Conservation (phyloP, 1,139 yeast species). For the Diutina sp. region DNA sequence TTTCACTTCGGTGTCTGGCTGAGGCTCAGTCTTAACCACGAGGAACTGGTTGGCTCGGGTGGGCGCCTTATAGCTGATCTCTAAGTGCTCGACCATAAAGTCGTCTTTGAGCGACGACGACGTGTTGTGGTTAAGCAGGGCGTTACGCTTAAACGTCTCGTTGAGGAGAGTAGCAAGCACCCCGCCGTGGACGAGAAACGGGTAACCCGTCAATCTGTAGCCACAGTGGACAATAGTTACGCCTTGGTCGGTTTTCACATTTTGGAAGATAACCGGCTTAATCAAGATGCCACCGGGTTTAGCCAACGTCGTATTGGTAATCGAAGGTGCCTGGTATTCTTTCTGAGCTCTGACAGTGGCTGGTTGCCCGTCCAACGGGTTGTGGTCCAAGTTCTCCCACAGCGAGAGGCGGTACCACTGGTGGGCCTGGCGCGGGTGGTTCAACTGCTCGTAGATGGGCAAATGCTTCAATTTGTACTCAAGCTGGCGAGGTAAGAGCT, state of each 20-base stretch:
- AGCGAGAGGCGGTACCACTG: slow-evolving; percentile 36
- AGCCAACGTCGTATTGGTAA: slow-evolving; percentile 14
- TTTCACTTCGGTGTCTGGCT: slow-evolving; percentile 7
- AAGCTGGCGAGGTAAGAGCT: slow-evolving; percentile 11
- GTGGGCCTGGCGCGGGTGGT: slow-evolving; percentile 23
- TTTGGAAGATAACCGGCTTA: slow-evolving; percentile 59
- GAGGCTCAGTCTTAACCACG: slow-evolving; percentile 41
- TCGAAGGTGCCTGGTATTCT: slow-evolving; percentile 15
- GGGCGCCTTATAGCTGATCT: slow-evolving; percentile 55
- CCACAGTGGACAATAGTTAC: slow-evolving; percentile 70
- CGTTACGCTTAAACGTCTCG: slow-evolving; percentile 47
- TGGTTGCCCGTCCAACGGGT: slow-evolving; percentile 19
- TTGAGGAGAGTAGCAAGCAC: slow-evolving; percentile 54
- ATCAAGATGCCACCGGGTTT: slow-evolving; percentile 71
- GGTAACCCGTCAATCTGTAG: slow-evolving; percentile 71
- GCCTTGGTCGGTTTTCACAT: slow-evolving; percentile 42
- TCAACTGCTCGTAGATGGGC: slow-evolving; percentile 37
- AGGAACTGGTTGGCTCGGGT: slow-evolving; percentile 73
- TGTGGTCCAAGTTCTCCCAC: slow-evolving; percentile 47
- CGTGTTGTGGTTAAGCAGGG: slow-evolving; percentile 20
- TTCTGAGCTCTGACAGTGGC: slow-evolving; percentile 13
- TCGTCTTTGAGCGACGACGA: slow-evolving; percentile 24
- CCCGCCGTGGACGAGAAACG: slow-evolving; percentile 85
- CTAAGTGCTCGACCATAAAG: slow-evolving; percentile 35
- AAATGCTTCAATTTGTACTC: slow-evolving; percentile 36